These are phyloP conservation scores for Yarrowia osloensis DNA, from an alignment of 805 yeast genomes.

Conservation along the genomic window DNA sequence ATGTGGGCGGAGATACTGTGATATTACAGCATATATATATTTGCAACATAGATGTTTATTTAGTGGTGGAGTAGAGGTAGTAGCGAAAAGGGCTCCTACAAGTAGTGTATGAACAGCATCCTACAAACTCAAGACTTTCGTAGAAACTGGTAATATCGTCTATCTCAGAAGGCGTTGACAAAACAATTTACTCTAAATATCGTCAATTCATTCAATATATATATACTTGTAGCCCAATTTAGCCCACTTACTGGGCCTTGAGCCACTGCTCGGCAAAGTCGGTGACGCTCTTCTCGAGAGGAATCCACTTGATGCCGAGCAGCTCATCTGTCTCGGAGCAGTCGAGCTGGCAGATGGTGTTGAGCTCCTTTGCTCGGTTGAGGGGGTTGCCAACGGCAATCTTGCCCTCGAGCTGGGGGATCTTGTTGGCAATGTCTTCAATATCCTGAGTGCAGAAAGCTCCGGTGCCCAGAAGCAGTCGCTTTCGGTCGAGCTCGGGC, in stretches of 20 bases:
- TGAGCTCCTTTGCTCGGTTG: neutral
- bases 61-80: neutral
- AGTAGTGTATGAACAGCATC: too few relatives aligned
- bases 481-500: constrained; percentile 37
- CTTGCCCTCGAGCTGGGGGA: constrained; percentile 4
- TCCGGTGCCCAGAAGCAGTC: constrained; percentile 36
- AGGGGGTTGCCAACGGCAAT: neutral
- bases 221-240: too few relatives aligned
- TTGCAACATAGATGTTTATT: constrained; percentile 23
- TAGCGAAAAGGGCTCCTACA: too few relatives aligned
- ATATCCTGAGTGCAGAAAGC: constrained; percentile 32
- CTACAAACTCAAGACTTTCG: neutral
- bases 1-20: constrained; percentile 24
- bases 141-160: too few relatives aligned
- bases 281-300: neutral
- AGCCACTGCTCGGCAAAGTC: constrained; percentile 24
- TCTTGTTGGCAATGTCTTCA: constrained; percentile 33
- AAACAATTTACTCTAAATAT: too few relatives aligned
- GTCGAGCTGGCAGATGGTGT: neutral
- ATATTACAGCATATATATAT: constrained; percentile 10
- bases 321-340: neutral
- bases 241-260: neutral
- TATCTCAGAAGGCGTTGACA: too few relatives aligned
- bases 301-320: constrained; percentile 10
- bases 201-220: too few relatives aligned